Conservation (phyloP, 495 filamentous ascomycete species). For the Jackrogersella multiformis region DNA sequence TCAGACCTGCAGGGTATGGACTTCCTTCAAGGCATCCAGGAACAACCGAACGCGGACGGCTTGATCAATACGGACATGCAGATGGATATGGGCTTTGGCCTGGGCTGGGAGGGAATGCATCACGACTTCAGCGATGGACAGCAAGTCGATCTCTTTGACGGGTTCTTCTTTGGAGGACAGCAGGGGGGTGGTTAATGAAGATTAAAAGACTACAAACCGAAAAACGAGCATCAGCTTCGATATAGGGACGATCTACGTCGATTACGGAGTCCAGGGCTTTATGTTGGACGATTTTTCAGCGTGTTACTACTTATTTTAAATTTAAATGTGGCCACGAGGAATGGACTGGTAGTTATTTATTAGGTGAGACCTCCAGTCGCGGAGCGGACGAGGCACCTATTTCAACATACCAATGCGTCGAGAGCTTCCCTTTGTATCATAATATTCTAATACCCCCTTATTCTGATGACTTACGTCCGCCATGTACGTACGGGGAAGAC, state of each 20-base stretch:
- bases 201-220: not conserved
- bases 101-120: conserved; percentile 73
- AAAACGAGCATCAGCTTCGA: not conserved
- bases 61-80: conserved; percentile 45
- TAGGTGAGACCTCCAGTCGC: conserved; percentile 4
- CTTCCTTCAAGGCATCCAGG: conserved; percentile 54
- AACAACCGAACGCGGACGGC: conserved; percentile 44
- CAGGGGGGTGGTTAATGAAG: conserved; percentile 44
- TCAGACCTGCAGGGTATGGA: conserved; percentile 58
- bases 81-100: conserved; percentile 78
- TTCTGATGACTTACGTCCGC: conserved; percentile 8
- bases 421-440: conserved; percentile 21
- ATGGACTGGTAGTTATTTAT: conserved; percentile 19
- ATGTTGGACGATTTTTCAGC: conserved; percentile 19
- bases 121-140: conserved; percentile 84
- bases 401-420: not conserved
- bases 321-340: conserved; percentile 32
- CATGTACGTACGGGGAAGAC: conserved; percentile 15
- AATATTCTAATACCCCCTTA: conserved; percentile 32
- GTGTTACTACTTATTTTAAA: conserved; percentile 17
- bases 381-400: conserved; percentile 1
- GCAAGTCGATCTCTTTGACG: conserved; percentile 87
- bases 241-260: conserved; percentile 5
- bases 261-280: conserved; percentile 17
- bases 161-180: conserved; percentile 85